These are phyloP conservation scores for Biscogniauxia sp. DNA, from an alignment of 2,329 filamentous ascomycete genomes.

Conservation along the genomic window DNA sequence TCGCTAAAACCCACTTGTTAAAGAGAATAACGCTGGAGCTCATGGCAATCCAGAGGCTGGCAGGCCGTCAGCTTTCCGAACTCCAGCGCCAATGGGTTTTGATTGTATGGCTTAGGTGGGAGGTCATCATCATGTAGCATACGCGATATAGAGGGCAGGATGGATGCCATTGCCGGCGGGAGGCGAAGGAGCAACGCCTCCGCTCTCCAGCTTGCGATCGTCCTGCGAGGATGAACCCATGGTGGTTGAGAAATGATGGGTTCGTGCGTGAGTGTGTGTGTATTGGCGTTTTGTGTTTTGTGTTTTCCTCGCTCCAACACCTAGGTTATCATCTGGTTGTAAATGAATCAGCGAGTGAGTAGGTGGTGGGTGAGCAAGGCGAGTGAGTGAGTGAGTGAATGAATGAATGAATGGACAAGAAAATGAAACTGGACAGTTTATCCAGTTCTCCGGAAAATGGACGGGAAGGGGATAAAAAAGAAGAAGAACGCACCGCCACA, in stretches of 20 bases:
- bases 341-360: too few species aligned
- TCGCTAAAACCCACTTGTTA: conserved; percentile 88
- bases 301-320: too few species aligned
- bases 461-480: not conserved
- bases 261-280: not conserved
- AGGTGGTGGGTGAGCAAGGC: too few species aligned
- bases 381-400: not conserved
- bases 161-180: conserved; percentile 18
- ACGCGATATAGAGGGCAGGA: conserved; percentile 27
- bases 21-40: conserved; percentile 86
- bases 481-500: not conserved
- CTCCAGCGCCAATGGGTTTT: not conserved
- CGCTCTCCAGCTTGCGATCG: conserved; percentile 26
- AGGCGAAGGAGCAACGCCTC: conserved; percentile 16
- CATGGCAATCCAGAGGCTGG: conserved; percentile 75
- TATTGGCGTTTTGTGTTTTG: too few species aligned
- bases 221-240: conserved; percentile 7
- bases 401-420: not conserved
- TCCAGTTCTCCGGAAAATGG: not conserved
- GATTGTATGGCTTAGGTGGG: too few species aligned
- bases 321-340: too few species aligned
- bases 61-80: conserved; percentile 4
- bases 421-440: not conserved
- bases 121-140: conserved; percentile 5
- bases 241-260: not conserved